phyloP scores from a whole-genome alignment of 129 eudicot genomes.

The Mikania micrantha region DNA sequence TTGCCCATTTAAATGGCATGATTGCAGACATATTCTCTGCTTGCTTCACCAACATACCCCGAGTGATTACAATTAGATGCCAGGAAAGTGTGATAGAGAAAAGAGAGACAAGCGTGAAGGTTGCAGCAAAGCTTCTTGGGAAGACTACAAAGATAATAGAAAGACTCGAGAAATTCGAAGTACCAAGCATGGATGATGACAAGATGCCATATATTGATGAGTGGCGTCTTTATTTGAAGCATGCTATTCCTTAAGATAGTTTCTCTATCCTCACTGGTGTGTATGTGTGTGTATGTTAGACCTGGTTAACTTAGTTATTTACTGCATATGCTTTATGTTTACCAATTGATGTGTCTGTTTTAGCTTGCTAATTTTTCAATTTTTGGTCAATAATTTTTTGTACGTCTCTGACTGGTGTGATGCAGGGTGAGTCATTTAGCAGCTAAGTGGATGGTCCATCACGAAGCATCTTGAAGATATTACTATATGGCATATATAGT shows the following conservation, averaged over 20 bases:
- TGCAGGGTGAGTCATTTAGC: too few relatives aligned
- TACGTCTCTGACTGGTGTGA: too few relatives aligned
- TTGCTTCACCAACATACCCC: slow-evolving; percentile 19
- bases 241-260: not conserved
- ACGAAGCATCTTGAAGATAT: too few relatives aligned
- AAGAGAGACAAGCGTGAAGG: slow-evolving; percentile 10
- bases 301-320: too few relatives aligned
- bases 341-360: too few relatives aligned
- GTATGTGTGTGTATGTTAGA: too few relatives aligned
- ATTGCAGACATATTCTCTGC: slow-evolving; percentile 11
- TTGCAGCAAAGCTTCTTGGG: slow-evolving; percentile 25
- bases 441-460: too few relatives aligned
- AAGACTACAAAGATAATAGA: slow-evolving; percentile 5
- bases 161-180: not conserved
- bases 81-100: slow-evolving; percentile 11
- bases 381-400: too few relatives aligned
- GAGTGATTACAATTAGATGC: slow-evolving; percentile 4
- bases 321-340: too few relatives aligned
- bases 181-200: slow-evolving; percentile 1
- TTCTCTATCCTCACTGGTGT: not conserved
- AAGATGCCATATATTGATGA: slow-evolving; percentile 9
- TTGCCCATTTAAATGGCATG: not conserved
- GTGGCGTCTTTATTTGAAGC: slow-evolving; percentile 14
- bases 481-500: too few relatives aligned
- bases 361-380: too few relatives aligned